Percentiles rank a stretch among this genome's conserved stretches.
Evolutionary conservation across 495 filamentous ascomycete genomes (phyloP).

Genomic region (Cryomyces minteri): DNA sequence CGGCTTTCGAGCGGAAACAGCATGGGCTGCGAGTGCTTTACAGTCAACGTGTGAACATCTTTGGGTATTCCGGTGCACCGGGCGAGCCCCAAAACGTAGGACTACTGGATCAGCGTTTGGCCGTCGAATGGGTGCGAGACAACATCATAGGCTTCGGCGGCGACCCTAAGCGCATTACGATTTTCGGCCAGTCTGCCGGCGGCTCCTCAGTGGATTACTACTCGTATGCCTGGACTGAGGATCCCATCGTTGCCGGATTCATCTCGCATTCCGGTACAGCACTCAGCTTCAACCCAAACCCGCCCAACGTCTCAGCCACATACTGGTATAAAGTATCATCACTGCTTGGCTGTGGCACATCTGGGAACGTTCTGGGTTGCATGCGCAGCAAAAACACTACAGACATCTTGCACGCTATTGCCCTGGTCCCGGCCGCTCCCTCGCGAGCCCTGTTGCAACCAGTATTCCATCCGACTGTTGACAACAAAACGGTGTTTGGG

Average conservation of each 20-base stretch:
- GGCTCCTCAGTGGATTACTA: slow-evolving; percentile 3
- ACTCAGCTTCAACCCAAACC: slow-evolving; percentile 24
- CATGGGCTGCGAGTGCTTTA: no score
- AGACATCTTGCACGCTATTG: slow-evolving; percentile 17
- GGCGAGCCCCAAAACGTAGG: slow-evolving; percentile 26
- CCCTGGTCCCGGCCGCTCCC: background rate
- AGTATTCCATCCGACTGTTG: slow-evolving; percentile 3
- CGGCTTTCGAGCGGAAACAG: no score
- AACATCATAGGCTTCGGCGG: slow-evolving; percentile 41
- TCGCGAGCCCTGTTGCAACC: background rate
- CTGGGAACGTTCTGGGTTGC: slow-evolving; percentile 22
- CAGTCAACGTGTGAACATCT: slow-evolving; percentile 44
- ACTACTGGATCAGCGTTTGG: slow-evolving; percentile 44
- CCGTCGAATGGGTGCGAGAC: slow-evolving; percentile 14
- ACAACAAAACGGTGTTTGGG: slow-evolving; percentile 3
- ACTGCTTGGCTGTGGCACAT: slow-evolving; percentile 23
- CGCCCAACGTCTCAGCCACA: slow-evolving; percentile 6
- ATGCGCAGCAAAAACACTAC: slow-evolving; percentile 22
- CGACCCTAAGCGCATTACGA: slow-evolving; percentile 24
- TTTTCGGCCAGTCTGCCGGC: slow-evolving; percentile 21
- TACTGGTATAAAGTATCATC: slow-evolving; percentile 24
- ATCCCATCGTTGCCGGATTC: slow-evolving; percentile 15
- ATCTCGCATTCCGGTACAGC: slow-evolving; percentile 11
- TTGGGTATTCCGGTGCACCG: slow-evolving; percentile 37
- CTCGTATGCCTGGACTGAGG: slow-evolving; percentile 8